Evolutionary conservation across 2,329 filamentous ascomycete genomes (phyloP).

Genomic region (Metarhizium album): DNA sequence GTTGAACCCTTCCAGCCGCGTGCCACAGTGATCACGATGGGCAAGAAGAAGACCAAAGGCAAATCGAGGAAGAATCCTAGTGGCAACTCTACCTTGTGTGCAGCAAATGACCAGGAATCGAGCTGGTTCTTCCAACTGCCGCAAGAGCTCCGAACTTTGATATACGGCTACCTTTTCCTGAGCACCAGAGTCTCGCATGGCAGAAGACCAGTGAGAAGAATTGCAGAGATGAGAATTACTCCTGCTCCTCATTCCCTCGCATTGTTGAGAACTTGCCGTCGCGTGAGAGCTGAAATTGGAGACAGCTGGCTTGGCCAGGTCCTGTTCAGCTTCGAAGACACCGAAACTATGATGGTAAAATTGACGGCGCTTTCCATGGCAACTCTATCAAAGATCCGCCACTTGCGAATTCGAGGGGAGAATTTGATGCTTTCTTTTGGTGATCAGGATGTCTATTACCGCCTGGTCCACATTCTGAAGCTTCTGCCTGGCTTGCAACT

Average conservation of each 20-base stretch:
- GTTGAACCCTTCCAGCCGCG: background rate
- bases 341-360: constrained; percentile 6
- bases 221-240: background rate
- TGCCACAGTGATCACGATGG: background rate
- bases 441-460: background rate
- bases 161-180: background rate
- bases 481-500: constrained; percentile 7
- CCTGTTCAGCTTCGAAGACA: constrained; percentile 6
- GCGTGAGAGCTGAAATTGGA: constrained; percentile 4
- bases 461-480: background rate
- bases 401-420: constrained; percentile 1
- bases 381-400: constrained; percentile 3
- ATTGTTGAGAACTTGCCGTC: constrained; percentile 6
- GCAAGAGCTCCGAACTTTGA: background rate
- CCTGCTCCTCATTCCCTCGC: background rate
- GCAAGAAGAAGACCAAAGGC: background rate
- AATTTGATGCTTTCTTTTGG: background rate
- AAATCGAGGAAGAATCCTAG: background rate
- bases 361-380: background rate
- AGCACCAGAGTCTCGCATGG: background rate
- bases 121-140: background rate
- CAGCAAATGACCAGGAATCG: background rate
- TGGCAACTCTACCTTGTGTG: too few species aligned
- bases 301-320: constrained; percentile 7
- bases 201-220: too few species aligned